These are phyloP conservation scores for Suillus discolor DNA, from an alignment of 768 basidiomycete species.

Conservation along the genomic window DNA sequence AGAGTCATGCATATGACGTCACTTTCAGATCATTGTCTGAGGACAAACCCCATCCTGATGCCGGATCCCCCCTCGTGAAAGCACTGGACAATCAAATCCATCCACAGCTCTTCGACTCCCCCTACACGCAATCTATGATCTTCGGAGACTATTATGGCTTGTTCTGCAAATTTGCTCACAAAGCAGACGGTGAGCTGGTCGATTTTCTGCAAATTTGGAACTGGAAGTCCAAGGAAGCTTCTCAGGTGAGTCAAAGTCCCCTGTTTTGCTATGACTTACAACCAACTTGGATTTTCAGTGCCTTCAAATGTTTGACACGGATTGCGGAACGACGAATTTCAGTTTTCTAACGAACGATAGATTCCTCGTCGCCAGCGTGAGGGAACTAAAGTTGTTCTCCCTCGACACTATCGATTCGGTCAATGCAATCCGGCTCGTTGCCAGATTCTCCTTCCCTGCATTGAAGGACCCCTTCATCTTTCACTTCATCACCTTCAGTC, in stretches of 20 bases:
- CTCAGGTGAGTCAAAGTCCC: not conserved
- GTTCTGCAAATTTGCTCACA: not conserved
- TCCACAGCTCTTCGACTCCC: too few species aligned
- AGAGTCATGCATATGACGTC: not conserved
- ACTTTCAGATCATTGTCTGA: not conserved
- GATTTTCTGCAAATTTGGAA: slow-evolving; percentile 4
- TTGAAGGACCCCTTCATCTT: not conserved
- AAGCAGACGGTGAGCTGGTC: not conserved
- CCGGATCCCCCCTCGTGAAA: not conserved
- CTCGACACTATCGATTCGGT: not conserved
- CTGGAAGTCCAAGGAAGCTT: not conserved
- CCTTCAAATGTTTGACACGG: not conserved
- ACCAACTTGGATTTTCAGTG: not conserved
- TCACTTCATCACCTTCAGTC: not conserved
- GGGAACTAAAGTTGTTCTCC: not conserved
- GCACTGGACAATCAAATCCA: not conserved
- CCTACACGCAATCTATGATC: not conserved
- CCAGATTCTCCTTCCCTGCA: not conserved
- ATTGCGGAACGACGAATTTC: not conserved
- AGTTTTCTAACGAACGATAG: not conserved
- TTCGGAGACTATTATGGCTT: slow-evolving; percentile 1
- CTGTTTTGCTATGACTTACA: not conserved
- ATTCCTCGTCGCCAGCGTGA: not conserved
- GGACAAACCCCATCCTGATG: not conserved
- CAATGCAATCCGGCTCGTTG: not conserved